These are phyloP conservation scores for Tricholoma matsutake DNA, from an alignment of 768 basidiomycete genomes.

Conservation along the genomic window DNA sequence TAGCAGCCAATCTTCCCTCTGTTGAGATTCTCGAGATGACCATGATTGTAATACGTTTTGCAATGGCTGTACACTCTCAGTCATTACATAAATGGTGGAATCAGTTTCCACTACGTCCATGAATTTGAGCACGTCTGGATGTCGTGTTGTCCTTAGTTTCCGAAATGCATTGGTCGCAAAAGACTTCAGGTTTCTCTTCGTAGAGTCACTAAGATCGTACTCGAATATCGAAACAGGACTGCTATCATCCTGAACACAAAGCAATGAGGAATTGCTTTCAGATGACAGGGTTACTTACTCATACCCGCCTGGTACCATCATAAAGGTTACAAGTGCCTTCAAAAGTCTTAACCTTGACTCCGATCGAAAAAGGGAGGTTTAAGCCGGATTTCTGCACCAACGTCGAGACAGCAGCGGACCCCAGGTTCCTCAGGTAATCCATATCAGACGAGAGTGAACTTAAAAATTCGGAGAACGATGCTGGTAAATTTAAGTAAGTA, in stretches of 20 bases:
- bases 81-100: constrained; percentile 84
- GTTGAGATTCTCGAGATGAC: constrained; percentile 57
- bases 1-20: constrained; percentile 82
- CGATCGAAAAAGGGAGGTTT: constrained; percentile 84
- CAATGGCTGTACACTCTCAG: constrained; percentile 86
- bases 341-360: constrained; percentile 62
- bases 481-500: not conserved
- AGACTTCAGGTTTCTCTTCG: constrained; percentile 57
- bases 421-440: constrained; percentile 81
- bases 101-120: constrained; percentile 94
- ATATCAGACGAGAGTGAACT: constrained; percentile 44
- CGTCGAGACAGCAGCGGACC: constrained; percentile 82
- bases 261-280: constrained; percentile 6
- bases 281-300: constrained; percentile 13
- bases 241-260: constrained; percentile 73
- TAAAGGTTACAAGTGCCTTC: constrained; percentile 83
- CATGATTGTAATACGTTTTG: constrained; percentile 58
- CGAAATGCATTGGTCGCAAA: constrained; percentile 88
- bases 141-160: constrained; percentile 86
- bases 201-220: constrained; percentile 71
- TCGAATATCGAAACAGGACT: constrained; percentile 87
- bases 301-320: constrained; percentile 85
- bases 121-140: constrained; percentile 95
- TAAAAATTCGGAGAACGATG: not conserved
- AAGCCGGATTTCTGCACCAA: constrained; percentile 94